Conservation (phyloP, 306 rosid species). For the Boehmeria nivea region DNA sequence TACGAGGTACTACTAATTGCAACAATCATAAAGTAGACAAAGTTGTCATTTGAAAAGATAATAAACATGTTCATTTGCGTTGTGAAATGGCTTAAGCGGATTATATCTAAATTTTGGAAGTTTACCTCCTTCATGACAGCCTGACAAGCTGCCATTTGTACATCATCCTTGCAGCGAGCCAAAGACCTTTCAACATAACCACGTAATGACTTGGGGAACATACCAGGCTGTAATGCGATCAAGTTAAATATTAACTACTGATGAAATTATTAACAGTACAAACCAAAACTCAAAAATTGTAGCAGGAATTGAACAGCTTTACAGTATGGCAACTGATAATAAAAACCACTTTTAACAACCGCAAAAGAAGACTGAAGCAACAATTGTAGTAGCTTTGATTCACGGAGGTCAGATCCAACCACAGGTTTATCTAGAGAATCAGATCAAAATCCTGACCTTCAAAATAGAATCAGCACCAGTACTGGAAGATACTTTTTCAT, state of each 20-base stretch:
- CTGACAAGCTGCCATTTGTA: constrained; percentile 75
- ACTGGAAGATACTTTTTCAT: constrained; percentile 49
- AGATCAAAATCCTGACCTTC: constrained; percentile 48
- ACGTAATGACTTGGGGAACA: constrained; percentile 83
- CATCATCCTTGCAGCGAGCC: constrained; percentile 91
- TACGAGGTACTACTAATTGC: neutral
- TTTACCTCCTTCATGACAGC: constrained; percentile 82
- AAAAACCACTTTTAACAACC: neutral
- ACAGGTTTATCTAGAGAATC: too few species aligned
- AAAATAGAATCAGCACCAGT: constrained; percentile 68
- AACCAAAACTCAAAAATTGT: neutral
- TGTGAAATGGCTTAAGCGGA: constrained; percentile 9
- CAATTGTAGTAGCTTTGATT: neutral
- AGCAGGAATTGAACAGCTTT: neutral
- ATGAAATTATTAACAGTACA: too few species aligned
- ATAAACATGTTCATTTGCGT: constrained; percentile 4
- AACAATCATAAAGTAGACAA: neutral
- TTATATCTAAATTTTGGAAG: constrained; percentile 5
- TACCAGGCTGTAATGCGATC: constrained; percentile 71
- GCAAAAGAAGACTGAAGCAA: too few species aligned
- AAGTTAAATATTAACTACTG: constrained; percentile 19
- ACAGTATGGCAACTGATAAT: neutral
- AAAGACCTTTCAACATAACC: constrained; percentile 95
- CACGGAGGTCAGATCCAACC: too few species aligned
- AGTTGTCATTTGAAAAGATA: neutral